Evolutionary conservation across 1,139 yeast genomes (phyloP), one percentile per base, ranked within the genome.

Genomic region (Hansenula lynferdii): DNA sequence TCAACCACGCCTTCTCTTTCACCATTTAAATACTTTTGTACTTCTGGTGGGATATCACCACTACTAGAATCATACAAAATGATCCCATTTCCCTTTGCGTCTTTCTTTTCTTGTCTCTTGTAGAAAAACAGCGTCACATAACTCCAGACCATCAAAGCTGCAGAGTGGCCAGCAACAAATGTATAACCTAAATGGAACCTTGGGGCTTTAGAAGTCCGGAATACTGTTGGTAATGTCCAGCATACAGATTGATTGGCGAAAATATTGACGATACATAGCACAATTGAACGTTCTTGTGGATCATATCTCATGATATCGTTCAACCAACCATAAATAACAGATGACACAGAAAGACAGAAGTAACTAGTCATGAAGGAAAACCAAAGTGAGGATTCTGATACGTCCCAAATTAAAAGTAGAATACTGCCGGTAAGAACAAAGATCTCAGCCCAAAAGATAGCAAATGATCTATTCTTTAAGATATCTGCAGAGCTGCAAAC

Each of bases 201-300:
- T 20, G 83, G 85, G 1, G 75, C 65, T 27, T 76, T 79, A 3
- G 60, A 65, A 1, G 84, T 77, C 39, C 65, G 69, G 71, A 82
- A 79, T 5, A 77, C 78, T 19, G 72, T 50, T 19, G 53, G 48
- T 12, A 63, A 61, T 28, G 59, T 56, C 64, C 65, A 60, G 8
- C 62, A 61, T 8, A 18, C 16, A 6, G 28, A 26, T 16, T 26
- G 28, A 12, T 26, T 26, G 18, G 28, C 28, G 16, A 26, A 40
- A 18, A 17, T 14, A 26, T 29, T 15, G 25, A 29, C 18, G 25
- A 24, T 15, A 28, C 25, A n/a, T 35, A 29, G 11, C 14, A 22
- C 16, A 24, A 35, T 35, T 8, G 65, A 64, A 41, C 58, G 60
- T 12, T 58, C 51, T 40, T 60, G 64, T 3, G 63, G 63, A 42